A percentile compares a stretch with the other conserved stretches of the same genome.
Conservation (phyloP, 176 grass and related monocot genomes). For the Phoenix dactylifera region DNA sequence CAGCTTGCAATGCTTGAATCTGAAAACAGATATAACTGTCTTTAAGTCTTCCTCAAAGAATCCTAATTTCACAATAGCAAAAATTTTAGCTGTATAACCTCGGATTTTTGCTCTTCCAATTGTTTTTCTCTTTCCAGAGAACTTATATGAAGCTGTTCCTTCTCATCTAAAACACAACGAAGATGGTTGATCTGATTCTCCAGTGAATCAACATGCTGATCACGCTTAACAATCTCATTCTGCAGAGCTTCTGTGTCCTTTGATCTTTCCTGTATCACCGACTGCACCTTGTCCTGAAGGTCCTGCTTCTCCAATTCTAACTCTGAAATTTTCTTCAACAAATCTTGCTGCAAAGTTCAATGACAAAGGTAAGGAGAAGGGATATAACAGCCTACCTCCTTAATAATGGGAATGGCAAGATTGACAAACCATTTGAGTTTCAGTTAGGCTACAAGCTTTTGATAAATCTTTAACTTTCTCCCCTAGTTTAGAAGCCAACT, state of each 20-base stretch:
- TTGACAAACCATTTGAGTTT: slow-evolving; percentile 63
- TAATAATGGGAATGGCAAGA: no score
- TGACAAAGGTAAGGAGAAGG: slow-evolving; percentile 13
- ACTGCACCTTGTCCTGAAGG: slow-evolving; percentile 45
- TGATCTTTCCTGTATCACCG: slow-evolving; percentile 47
- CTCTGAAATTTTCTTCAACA: slow-evolving; percentile 54
- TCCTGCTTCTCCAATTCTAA: slow-evolving; percentile 70
- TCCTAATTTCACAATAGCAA: not conserved
- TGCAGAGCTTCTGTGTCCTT: slow-evolving; percentile 50
- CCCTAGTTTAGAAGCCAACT: slow-evolving; percentile 54
- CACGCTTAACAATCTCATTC: slow-evolving; percentile 59
- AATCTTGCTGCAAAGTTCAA: slow-evolving; percentile 54
- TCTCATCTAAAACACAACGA: slow-evolving; percentile 46
- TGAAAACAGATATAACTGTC: slow-evolving; percentile 27
- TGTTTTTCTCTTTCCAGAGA: slow-evolving; percentile 56
- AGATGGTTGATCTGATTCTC: slow-evolving; percentile 63
- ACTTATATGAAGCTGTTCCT: slow-evolving; percentile 59
- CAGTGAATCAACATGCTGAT: slow-evolving; percentile 49
- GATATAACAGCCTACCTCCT: slow-evolving; percentile 9
- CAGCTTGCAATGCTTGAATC: slow-evolving; percentile 51
- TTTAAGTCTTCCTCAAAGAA: slow-evolving; percentile 25
- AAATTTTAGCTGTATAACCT: slow-evolving; percentile 31
- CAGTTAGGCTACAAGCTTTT: slow-evolving; percentile 48
- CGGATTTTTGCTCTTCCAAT: slow-evolving; percentile 65
- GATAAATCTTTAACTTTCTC: slow-evolving; percentile 51